These are phyloP conservation scores for Termitomyces sp. DNA, from an alignment of 768 basidiomycete genomes.

Conservation along the genomic window DNA sequence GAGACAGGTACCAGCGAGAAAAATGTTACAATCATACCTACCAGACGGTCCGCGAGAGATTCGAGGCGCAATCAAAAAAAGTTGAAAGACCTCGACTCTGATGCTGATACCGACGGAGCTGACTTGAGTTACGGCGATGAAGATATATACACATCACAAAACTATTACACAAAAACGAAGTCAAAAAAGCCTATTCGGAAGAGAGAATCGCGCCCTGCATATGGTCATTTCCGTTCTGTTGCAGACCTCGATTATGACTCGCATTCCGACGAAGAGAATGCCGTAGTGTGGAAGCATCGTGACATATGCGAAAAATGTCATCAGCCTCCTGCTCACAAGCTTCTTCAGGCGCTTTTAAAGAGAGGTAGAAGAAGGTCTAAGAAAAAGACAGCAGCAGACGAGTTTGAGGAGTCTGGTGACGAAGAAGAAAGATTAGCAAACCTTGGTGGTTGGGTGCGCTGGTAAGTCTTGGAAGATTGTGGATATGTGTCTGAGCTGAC, in stretches of 20 bases:
- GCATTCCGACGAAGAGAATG: constrained; percentile 51
- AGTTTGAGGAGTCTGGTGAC: constrained; percentile 48
- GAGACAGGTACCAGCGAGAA: constrained; percentile 18
- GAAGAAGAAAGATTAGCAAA: constrained; percentile 43
- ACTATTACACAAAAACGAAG: no score
- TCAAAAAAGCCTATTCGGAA: no score
- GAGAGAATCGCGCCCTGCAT: no score
- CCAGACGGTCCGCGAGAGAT: constrained; percentile 49
- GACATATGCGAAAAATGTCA: constrained; percentile 70
- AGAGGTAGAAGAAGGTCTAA: constrained; percentile 34
- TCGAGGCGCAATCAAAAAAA: constrained; percentile 43
- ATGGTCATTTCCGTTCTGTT: constrained; percentile 39
- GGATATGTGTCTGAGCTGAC: constrained; percentile 5
- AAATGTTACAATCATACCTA: no score
- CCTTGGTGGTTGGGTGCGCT: constrained; percentile 81
- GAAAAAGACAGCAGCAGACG: constrained; percentile 40
- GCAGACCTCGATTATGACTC: constrained; percentile 38
- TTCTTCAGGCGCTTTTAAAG: constrained; percentile 32
- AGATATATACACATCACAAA: no score
- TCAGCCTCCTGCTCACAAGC: constrained; percentile 48
- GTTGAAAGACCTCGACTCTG: no score
- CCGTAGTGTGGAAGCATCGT: constrained; percentile 55
- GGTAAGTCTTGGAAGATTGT: constrained; percentile 38
- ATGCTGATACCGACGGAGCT: no score
- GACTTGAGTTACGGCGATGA: no score